Evolutionary conservation across 2,329 filamentous ascomycete genomes (phyloP).

Genomic region (Epicoccum nigrum): DNA sequence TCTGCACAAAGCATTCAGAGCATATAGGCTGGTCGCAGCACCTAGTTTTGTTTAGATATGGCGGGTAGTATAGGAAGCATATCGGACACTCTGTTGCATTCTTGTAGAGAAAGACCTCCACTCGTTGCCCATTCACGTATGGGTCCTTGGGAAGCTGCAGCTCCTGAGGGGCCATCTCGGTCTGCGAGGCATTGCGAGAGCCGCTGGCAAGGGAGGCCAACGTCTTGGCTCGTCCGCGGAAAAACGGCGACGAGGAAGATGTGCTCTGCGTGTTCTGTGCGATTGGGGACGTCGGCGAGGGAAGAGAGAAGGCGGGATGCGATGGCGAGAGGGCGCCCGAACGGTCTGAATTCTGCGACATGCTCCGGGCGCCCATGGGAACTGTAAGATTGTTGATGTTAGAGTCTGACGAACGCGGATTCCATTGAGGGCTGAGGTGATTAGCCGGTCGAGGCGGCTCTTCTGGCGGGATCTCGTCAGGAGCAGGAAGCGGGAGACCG

Average conservation of each 20-base stretch:
- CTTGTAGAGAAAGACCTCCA: slow-evolving; percentile 94
- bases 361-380: slow-evolving; percentile 76
- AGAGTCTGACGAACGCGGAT: slow-evolving; percentile 60
- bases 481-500: slow-evolving; percentile 80
- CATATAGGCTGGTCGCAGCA: slow-evolving; percentile 97
- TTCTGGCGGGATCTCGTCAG: slow-evolving; percentile 82
- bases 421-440: slow-evolving; percentile 43
- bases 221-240: slow-evolving; percentile 87
- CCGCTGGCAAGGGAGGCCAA: slow-evolving; percentile 79
- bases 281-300: slow-evolving; percentile 62
- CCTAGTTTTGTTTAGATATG: slow-evolving; percentile 89
- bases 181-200: slow-evolving; percentile 74
- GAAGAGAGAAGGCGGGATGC: slow-evolving; percentile 66
- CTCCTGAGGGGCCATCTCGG: slow-evolving; percentile 78
- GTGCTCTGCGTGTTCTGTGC: slow-evolving; percentile 49
- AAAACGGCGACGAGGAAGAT: slow-evolving; percentile 58
- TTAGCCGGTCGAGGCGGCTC: slow-evolving; percentile 56
- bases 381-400: slow-evolving; percentile 77
- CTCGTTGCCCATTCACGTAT: slow-evolving; percentile 89
- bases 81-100: slow-evolving; percentile 90
- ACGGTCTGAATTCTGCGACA: slow-evolving; percentile 78
- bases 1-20: slow-evolving; percentile 98
- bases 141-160: slow-evolving; percentile 80
- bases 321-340: slow-evolving; percentile 65
- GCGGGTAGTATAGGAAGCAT: slow-evolving; percentile 94